Evolutionary conservation across 2,329 filamentous ascomycete species (phyloP), one percentile per base, ranked within the genome.

Genomic region (Fusarium sp.): DNA sequence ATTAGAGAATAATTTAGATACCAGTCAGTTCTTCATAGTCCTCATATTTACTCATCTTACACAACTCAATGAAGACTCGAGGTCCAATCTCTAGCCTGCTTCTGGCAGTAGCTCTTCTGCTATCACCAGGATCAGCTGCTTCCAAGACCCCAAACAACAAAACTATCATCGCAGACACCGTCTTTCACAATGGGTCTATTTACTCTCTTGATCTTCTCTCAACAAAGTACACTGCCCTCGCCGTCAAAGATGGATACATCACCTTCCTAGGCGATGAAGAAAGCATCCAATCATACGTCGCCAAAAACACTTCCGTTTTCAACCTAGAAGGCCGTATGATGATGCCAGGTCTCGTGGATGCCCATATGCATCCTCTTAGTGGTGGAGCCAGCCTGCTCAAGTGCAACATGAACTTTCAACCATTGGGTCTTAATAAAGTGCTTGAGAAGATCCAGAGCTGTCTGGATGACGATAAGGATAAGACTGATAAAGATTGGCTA

Each of bases 341-440:
- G 44, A 58, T 58, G 55, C 55, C 55, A 1, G 42, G 55, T 1
- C 35, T 58, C 2, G 17, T 58, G 2, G 55, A 58, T 6, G 55
- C 55, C 18, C 55, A 58, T 14, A 58, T 58, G 42, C 55, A 58
- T 35, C 41, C 35, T 0, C 6, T 58, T 4, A 18, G 22, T 3
- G 42, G 55, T 2, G 55, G 55, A 3, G 55, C 55, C 1, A n/a
- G 25, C 0, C 55, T 58, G 0, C 55, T 58, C 2, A 49, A 58
- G 15, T 58, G 55, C 25, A 58, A 58, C 15, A 47, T 58, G 55
- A 58, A 58, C 20, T 58, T 49, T 13, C 55, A 58, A 13, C 55
- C 55, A 0, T 20, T 58, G 20, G 44, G 31, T 2, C 55, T 58
- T 1, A 14, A 38, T 2, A 25, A 33, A 31, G 42, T 39, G 9